Conservation (phyloP, 2,329 filamentous ascomycete species). For the Colletotrichum nymphaeae region DNA sequence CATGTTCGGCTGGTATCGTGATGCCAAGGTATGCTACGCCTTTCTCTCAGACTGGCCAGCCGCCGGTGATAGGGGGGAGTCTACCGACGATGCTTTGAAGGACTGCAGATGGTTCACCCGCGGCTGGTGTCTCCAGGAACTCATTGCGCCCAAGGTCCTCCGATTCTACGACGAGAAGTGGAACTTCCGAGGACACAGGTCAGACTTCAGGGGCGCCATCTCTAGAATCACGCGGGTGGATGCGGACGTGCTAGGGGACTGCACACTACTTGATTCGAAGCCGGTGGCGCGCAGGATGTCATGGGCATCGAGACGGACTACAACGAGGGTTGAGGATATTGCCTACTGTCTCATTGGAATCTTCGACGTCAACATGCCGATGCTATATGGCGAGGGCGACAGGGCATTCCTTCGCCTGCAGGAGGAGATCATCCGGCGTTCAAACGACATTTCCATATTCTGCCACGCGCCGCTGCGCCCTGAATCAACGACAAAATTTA, state of each 20-base stretch:
- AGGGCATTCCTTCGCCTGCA: slow-evolving; percentile 39
- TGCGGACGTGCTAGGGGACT: background rate
- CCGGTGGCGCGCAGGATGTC: slow-evolving; percentile 41
- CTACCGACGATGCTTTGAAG: background rate
- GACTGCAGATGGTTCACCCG: slow-evolving; percentile 38
- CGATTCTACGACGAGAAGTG: slow-evolving; percentile 35
- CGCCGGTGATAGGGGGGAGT: background rate
- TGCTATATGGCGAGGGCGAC: slow-evolving; percentile 43
- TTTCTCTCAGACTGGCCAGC: slow-evolving; percentile 35
- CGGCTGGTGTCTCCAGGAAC: slow-evolving; percentile 39
- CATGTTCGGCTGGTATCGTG: slow-evolving; percentile 38
- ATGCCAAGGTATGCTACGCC: slow-evolving; percentile 36
- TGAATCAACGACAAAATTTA: background rate
- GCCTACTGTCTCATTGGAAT: slow-evolving; percentile 44
- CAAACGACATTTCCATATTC: slow-evolving; percentile 11
- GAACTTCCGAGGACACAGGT: slow-evolving; percentile 22
- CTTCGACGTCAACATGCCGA: slow-evolving; percentile 43
- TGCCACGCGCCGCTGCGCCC: background rate
- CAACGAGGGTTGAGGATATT: slow-evolving; percentile 38
- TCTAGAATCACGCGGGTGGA: slow-evolving; percentile 5
- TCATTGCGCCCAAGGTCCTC: slow-evolving; percentile 34
- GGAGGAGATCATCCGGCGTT: background rate
- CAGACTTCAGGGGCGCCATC: background rate
- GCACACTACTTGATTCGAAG: background rate
- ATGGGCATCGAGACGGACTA: slow-evolving; percentile 41